Conservation (phyloP, 805 yeast genomes). For the Nakazawaea laoshanensis region DNA sequence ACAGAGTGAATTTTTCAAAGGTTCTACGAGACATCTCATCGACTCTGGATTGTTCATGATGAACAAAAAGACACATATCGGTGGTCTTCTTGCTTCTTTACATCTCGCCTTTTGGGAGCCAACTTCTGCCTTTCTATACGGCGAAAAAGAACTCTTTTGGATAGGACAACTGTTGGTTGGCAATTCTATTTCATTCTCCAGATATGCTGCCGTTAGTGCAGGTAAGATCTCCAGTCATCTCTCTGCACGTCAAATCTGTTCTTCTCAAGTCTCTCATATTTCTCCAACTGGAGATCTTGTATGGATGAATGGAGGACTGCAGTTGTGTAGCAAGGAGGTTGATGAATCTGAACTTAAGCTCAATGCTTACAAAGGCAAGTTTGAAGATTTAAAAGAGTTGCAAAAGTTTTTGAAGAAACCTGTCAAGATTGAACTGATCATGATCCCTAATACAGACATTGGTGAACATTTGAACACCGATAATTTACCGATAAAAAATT, state of each 20-base stretch:
- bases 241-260: conserved; percentile 23
- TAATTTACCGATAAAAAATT: conserved; percentile 4
- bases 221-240: conserved; percentile 11
- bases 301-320: conserved; percentile 33
- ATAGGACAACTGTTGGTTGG: conserved; percentile 53
- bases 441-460: conserved; percentile 19
- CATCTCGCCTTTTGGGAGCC: conserved; percentile 32
- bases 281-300: conserved; percentile 23
- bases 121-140: conserved; percentile 40
- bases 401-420: conserved; percentile 16
- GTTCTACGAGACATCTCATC: conserved; percentile 32
- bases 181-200: conserved; percentile 22
- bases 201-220: conserved; percentile 14
- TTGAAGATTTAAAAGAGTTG: conserved; percentile 17
- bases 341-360: conserved; percentile 15
- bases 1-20: conserved; percentile 32
- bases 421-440: conserved; percentile 16
- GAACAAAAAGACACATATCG: conserved; percentile 39
- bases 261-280: conserved; percentile 31
- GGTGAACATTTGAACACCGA: conserved; percentile 4
- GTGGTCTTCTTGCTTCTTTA: conserved; percentile 35
- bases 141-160: conserved; percentile 78
- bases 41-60: conserved; percentile 40
- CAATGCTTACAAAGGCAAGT: conserved; percentile 13
- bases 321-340: conserved; percentile 20